Percentiles rank a stretch among this genome's conserved stretches.
phyloP scores from a whole-genome alignment of 108 stramenopile species.

The Cyclotella baltica region DNA sequence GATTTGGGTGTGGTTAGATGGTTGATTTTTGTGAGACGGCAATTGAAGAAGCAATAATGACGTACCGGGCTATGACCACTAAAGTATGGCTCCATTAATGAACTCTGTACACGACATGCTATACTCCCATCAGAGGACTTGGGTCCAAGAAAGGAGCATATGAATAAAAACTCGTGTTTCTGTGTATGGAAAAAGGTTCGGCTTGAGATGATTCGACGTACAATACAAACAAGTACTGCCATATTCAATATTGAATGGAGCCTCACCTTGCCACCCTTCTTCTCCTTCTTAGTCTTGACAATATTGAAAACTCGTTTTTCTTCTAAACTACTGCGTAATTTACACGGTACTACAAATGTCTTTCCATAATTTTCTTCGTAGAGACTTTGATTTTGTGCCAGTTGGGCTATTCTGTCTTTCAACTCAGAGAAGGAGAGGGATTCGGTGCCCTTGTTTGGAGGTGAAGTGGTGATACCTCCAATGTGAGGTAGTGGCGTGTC shows the following conservation, averaged over 20 bases:
- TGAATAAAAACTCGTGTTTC: conserved; percentile 46
- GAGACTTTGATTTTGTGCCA: conserved; percentile 40
- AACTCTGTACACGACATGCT: conserved; percentile 53
- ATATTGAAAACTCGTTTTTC: conserved; percentile 42
- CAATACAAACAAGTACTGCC: not conserved
- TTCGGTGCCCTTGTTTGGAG: not conserved
- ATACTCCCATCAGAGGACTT: conserved; percentile 45
- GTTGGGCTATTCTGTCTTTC: conserved; percentile 23
- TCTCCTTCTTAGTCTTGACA: conserved; percentile 44
- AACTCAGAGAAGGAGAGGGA: conserved; percentile 54
- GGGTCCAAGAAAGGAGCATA: conserved; percentile 37
- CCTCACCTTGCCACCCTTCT: conserved; percentile 20
- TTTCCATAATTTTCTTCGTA: conserved; percentile 56
- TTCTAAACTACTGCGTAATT: conserved; percentile 21
- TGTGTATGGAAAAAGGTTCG: not conserved
- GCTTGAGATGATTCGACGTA: no score
- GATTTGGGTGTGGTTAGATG: no score
- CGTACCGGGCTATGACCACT: conserved; percentile 37
- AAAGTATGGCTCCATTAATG: conserved; percentile 59
- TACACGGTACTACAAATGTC: conserved; percentile 50
- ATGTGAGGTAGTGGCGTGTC: conserved; percentile 1
- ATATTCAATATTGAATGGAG: not conserved
- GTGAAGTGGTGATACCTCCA: not conserved
- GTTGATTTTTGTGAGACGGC: not conserved
- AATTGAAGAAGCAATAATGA: not conserved